Base-by-base conservation (phyloP, 345 rosid species). In the Toxicodendron radicans region DNA sequence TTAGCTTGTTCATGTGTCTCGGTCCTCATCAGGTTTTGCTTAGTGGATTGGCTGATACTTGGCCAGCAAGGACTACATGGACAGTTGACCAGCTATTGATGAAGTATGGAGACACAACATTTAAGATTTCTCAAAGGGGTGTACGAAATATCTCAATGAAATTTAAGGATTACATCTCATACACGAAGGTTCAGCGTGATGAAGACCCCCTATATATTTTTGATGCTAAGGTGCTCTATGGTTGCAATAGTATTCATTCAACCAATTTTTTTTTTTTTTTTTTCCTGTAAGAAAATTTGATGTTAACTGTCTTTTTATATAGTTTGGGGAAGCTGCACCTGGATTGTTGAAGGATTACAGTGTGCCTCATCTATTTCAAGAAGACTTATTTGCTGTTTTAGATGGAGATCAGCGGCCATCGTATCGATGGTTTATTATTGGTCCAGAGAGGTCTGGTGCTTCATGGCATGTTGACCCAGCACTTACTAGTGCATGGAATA, bases 401-500 rank as follows among this genome's bases (percentile, higher is more conserved):
- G 92, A 88, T 82, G 66, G 66, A 70, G 93, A 92, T 62, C 82
- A 82, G 70, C 89, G 97, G 45, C 99, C 99, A 38, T 88, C 97
- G 41, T 95, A 76, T 78, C 88, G 94, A 86, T 95, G 99, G 99
- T 83, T 95, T 79, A 91, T 95, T 58, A 84, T 95, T 73, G 99
- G 99, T 60, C 99, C 99, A 6, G 92, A 92, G 92, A 89, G 99
- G 79, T 95, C 97, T 61, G 99, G 99, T 77, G 99, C 99, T 48
- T 95, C 99, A 63, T 95, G 99, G 97, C 99, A 95, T 83, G 91
- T 95, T 69, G 97, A 95, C 82, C 99, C 99, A 43, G 91, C 99
- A 69, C 99, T 95, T 66, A 92, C 99, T 68, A 91, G 97, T 71
- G 99, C 99, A 65, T 95, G 99, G 99, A 95, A 95, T 83, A 92